Percentiles rank a stretch among this genome's conserved stretches.
Evolutionary conservation across 495 filamentous ascomycete species (phyloP).

Genomic region (Trypethelium eluteriae): DNA sequence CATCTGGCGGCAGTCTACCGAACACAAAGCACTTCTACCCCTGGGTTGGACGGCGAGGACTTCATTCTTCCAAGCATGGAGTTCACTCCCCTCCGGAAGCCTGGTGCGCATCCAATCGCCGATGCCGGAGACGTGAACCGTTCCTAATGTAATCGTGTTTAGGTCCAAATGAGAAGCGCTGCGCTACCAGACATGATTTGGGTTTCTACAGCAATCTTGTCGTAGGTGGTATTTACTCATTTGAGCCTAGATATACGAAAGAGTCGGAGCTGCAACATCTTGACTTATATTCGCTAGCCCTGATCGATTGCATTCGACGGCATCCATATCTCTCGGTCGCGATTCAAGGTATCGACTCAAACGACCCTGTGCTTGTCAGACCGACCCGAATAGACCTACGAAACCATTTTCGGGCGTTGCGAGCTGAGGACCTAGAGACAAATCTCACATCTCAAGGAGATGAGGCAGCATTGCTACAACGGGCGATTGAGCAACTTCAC

Average conservation of each 20-base stretch:
- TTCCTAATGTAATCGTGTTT: background rate
- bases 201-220: background rate
- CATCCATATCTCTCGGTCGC: background rate
- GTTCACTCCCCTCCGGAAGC: background rate
- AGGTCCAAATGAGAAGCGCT: conserved; percentile 2
- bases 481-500: background rate
- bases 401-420: background rate
- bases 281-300: background rate
- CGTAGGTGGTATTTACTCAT: background rate
- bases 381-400: background rate
- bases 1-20: no score
- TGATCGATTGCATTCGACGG: background rate
- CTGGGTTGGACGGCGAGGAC: no score
- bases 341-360: background rate
- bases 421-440: background rate
- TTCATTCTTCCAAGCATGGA: background rate
- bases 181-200: background rate
- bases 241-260: background rate
- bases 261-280: background rate
- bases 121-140: background rate
- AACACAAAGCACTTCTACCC: no score
- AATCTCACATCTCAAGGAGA: background rate
- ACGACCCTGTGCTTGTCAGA: background rate
- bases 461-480: background rate
- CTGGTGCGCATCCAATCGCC: background rate